These are phyloP conservation scores for Phyllosticta paracitricarpa DNA, from an alignment of 2,329 filamentous ascomycete genomes.

Conservation along the genomic window DNA sequence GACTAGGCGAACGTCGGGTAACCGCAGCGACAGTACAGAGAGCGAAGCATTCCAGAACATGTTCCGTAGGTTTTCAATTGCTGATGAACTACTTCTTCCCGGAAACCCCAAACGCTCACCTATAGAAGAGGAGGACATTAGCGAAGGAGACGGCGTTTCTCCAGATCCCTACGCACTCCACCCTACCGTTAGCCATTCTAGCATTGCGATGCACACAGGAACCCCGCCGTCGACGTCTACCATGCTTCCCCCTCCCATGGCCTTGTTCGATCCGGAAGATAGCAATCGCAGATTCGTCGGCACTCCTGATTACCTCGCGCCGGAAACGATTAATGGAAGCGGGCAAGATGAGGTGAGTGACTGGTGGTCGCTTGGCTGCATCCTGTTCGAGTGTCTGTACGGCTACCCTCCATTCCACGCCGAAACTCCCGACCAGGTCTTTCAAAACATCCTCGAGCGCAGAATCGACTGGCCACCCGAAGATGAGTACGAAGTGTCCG, in stretches of 20 bases:
- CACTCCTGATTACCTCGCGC: conserved; percentile 92
- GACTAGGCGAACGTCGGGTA: conserved; percentile 60
- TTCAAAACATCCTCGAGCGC: conserved; percentile 87
- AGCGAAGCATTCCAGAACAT: conserved; percentile 77
- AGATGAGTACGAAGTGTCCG: conserved; percentile 63
- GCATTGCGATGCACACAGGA: conserved; percentile 46
- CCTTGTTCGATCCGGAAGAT: conserved; percentile 90
- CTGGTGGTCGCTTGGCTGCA: conserved; percentile 99
- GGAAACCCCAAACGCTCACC: conserved; percentile 43
- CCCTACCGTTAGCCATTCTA: conserved; percentile 42
- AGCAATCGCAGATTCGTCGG: conserved; percentile 89
- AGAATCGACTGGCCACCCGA: conserved; percentile 89
- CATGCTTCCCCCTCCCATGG: conserved; percentile 85
- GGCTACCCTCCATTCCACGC: conserved; percentile 93
- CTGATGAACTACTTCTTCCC: conserved; percentile 43
- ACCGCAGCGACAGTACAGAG: conserved; percentile 84
- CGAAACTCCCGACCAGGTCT: conserved; percentile 80
- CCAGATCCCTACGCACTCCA: conserved; percentile 67
- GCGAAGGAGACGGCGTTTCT: conserved; percentile 54
- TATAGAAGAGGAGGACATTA: conserved; percentile 63
- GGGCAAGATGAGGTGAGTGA: conserved; percentile 97
- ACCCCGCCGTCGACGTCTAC: conserved; percentile 54
- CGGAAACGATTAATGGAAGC: conserved; percentile 89
- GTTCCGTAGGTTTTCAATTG: conserved; percentile 58
- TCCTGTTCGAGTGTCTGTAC: conserved; percentile 91